phyloP scores from a whole-genome alignment of 371 early-diverging fungal genomes.

The Encephalitozoon hellem region DNA sequence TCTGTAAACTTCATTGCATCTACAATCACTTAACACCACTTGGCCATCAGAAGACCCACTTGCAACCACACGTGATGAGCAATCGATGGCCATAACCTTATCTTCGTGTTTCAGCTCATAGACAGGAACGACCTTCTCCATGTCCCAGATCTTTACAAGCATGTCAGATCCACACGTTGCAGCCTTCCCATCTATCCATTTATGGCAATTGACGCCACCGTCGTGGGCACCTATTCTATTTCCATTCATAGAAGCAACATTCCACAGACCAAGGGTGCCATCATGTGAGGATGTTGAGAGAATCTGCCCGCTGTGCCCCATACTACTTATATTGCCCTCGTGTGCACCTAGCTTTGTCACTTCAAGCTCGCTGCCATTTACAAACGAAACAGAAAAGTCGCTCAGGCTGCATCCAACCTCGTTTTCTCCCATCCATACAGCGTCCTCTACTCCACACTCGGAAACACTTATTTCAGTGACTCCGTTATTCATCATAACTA shows the following conservation, averaged over 20 bases:
- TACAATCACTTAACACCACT: background rate
- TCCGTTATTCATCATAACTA: conserved; percentile 11
- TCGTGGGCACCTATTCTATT: background rate
- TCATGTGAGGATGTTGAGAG: background rate
- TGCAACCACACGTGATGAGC: background rate
- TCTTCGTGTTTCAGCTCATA: background rate
- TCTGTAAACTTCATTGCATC: conserved; percentile 2
- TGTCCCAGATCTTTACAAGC: background rate
- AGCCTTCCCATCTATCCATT: background rate
- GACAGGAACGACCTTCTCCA: background rate
- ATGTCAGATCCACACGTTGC: background rate
- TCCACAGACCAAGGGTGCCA: background rate
- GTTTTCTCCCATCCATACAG: background rate
- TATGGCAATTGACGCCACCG: background rate
- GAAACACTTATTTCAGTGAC: background rate
- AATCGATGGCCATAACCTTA: background rate
- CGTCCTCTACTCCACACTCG: background rate
- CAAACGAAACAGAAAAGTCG: background rate
- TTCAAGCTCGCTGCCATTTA: background rate
- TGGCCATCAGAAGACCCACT: background rate
- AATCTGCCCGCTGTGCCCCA: background rate
- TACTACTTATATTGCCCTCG: background rate
- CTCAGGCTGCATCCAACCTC: background rate
- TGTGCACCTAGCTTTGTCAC: background rate
- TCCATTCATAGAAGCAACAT: background rate